Evolutionary conservation across 306 rosid species (phyloP), one percentile per base, ranked within the genome.

Genomic region (Vigna radiata): DNA sequence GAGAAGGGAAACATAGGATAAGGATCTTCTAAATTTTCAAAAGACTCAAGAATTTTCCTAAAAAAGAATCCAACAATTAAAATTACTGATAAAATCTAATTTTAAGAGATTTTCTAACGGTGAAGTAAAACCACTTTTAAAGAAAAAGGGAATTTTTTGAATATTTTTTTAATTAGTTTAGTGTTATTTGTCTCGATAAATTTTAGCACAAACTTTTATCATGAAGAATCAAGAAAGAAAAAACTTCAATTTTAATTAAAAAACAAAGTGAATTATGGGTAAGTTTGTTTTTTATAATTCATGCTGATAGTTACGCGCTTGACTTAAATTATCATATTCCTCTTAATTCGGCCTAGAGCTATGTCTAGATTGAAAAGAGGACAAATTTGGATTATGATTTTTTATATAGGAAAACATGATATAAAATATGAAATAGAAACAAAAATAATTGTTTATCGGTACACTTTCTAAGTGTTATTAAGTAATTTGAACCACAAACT

Each of bases 21-120:
- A 59, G 66, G 41, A 60, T 29, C 5, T 60, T 60, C 43, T 6
- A 29, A 41, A 60, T 36, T 58, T 58, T 58, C 64, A 58, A 58
- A 4, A 11, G 12, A 21, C 8, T 56, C 0, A 0, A 56, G n/a
- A 3, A 13, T 58, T 16, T 58, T 49, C 36, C 36, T 31, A 0
- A 4, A 5, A 31, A 31, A 31, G 6, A 31, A 31, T 31, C 15
- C 31, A 19, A 21, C 64, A 36, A 58, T 23, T 58, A 0, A 25
- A 58, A 59, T 59, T 6, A 59, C 9, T 1, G 1, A 27, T 27
- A 27, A 59, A 13, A 1, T 14, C 0, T 29, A 29, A 6, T 7
- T 56, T 56, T 56, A 56, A 56, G 11, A 56, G 0, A 4, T 12
- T 60, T 14, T 59, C 18, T 27, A 60, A 60, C 12, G 63, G 9